Base-by-base conservation (phyloP, 805 yeast genomes). In the Kazachstania martiniae region DNA sequence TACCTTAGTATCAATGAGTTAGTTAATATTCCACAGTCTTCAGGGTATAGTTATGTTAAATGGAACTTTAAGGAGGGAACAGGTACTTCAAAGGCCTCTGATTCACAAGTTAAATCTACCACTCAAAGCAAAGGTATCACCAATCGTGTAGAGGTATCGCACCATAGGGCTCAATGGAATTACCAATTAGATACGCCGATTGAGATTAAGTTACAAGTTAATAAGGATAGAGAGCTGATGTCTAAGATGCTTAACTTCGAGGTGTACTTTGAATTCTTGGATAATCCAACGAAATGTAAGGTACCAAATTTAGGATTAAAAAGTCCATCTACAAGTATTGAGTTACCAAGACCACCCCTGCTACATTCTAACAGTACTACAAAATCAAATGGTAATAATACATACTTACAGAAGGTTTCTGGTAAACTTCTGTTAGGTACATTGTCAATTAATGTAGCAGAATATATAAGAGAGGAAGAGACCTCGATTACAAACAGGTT, bases 21-120 rank as follows among this genome's bases (percentile, higher is more conserved):
- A 29, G 68, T 77, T n/a, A 87, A 87, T 47, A 70, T 89, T 18
- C 97, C 97, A 2, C 86, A 82, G 42, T 65, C 78, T 1, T 62
- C 74, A 3, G 94, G 94, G 0, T 51, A 62, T 23, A 74, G 89
- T 43, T 74, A 56, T 40, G 70, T 85, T 13, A 74, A 76, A 36
- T 69, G 87, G 69, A 63, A 62, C 27, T 59, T 82, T 8, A 63
- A 66, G 34, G 85, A 79, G 28, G 51, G 56, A 9, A 51, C 54
- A 3, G 59, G 59, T 6, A 45, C 49, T 0, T 44, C 56, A 3
- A 30, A 32, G 12, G 26, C 32, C 10, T 9, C 10, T 8, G 25
- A 9, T 8, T 23, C 25, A 6, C 7, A 9, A 8, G 29, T 31
- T 5, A 21, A 28, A 9, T 17, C 38, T 9, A 26, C 38, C 3